Evolutionary conservation across 257 asterid species (phyloP).

Genomic region (Vinca minor): DNA sequence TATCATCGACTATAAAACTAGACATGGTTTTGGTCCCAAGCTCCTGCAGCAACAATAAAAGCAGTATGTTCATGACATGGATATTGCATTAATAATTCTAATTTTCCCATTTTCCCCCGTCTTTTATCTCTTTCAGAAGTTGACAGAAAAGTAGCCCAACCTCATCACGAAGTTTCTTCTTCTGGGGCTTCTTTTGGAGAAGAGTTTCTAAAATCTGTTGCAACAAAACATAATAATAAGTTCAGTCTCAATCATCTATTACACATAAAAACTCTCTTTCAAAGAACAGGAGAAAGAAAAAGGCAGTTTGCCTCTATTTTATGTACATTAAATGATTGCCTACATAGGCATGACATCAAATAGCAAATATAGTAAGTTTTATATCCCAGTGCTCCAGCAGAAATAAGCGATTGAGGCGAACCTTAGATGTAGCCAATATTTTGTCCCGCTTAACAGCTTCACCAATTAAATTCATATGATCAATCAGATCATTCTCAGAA

Average conservation of each 20-base stretch:
- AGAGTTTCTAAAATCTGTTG: conserved; percentile 48
- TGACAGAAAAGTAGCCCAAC: conserved; percentile 22
- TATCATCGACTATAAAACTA: conserved; percentile 50
- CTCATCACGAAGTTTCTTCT: conserved; percentile 42
- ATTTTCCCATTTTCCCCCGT: background rate
- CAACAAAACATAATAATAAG: conserved; percentile 6
- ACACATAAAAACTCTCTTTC: background rate
- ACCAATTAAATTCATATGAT: conserved; percentile 43
- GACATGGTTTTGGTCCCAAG: conserved; percentile 21
- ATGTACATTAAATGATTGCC: background rate
- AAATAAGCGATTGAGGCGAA: conserved; percentile 22
- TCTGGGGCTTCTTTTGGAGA: conserved; percentile 53
- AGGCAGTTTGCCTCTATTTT: background rate
- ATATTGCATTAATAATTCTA: conserved; percentile 8
- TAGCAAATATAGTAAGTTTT: background rate
- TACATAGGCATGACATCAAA: background rate
- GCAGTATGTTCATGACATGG: background rate
- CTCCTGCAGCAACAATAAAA: conserved; percentile 30
- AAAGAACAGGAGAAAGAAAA: background rate
- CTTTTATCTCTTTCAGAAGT: background rate
- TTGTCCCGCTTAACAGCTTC: conserved; percentile 57
- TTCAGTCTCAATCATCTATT: background rate
- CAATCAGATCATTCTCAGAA: conserved; percentile 56
- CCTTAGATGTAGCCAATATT: conserved; percentile 56
- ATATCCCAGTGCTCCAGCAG: background rate